phyloP scores from a whole-genome alignment of 192 early-diverging fungal genomes.

The Podila epigama region DNA sequence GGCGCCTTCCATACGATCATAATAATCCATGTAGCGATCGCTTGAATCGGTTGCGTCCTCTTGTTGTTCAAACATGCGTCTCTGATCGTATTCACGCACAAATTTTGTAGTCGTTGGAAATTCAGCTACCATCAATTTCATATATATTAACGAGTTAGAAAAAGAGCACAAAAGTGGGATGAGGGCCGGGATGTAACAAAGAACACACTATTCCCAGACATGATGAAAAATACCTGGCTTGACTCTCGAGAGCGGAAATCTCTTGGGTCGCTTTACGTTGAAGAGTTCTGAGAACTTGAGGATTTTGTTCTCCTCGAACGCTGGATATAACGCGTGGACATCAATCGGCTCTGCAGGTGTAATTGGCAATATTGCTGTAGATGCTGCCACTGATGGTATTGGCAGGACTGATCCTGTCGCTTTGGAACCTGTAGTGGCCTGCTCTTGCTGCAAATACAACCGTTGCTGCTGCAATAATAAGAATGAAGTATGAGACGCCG shows the following conservation, averaged over 20 bases:
- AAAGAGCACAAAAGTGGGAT: background rate
- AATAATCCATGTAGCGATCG: conserved; percentile 12
- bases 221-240: conserved; percentile 43
- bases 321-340: conserved; percentile 64
- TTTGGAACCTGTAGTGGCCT: conserved; percentile 1
- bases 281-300: conserved; percentile 72
- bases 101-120: conserved; percentile 30
- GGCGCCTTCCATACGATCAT: conserved; percentile 15
- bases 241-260: conserved; percentile 36
- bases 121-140: too few species aligned
- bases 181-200: background rate
- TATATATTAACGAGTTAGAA: background rate
- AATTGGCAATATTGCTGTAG: background rate
- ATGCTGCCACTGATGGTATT: background rate
- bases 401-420: background rate
- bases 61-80: conserved; percentile 22
- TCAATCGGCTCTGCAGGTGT: conserved; percentile 34
- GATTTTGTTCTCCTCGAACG: conserved; percentile 64
- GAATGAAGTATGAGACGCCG: background rate
- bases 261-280: conserved; percentile 52
- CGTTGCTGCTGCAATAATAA: conserved; percentile 21
- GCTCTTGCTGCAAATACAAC: conserved; percentile 12
- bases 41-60: conserved; percentile 12
- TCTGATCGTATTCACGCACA: conserved; percentile 10
- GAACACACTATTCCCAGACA: background rate